Percentiles rank a stretch among this genome's conserved stretches.
phyloP scores from a whole-genome alignment of 2,329 filamentous ascomycete species.

The Aspergillus ustus region DNA sequence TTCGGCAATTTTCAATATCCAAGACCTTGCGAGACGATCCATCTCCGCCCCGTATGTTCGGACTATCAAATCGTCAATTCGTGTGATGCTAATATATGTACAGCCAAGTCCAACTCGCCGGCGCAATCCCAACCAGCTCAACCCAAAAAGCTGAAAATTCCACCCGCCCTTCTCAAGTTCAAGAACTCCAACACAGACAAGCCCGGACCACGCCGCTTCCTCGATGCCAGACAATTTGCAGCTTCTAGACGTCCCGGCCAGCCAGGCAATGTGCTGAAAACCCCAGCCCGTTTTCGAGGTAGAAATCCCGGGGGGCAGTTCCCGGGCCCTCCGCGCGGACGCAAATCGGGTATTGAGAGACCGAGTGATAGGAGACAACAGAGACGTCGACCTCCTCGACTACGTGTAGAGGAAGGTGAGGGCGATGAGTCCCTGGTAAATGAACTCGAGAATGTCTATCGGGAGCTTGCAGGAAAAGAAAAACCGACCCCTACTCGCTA shows the following conservation, averaged over 20 bases:
- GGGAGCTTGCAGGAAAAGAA: conserved; percentile 35
- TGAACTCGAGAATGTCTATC: conserved; percentile 35
- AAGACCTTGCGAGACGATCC: conserved; percentile 23
- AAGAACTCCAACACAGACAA: conserved; percentile 24
- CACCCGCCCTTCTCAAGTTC: conserved; percentile 26
- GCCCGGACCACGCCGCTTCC: conserved; percentile 31
- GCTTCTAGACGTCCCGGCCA: conserved; percentile 33
- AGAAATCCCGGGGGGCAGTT: conserved; percentile 11
- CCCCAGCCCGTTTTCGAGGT: conserved; percentile 30
- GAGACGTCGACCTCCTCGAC: conserved; percentile 13
- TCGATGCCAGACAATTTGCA: conserved; percentile 45
- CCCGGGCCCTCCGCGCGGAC: conserved; percentile 21
- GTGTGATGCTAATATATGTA: conserved; percentile 3
- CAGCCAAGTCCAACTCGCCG: background rate
- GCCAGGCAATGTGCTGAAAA: conserved; percentile 38
- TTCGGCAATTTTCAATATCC: conserved; percentile 35
- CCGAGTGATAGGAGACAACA: conserved; percentile 20
- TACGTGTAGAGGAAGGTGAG: conserved; percentile 28
- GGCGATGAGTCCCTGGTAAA: conserved; percentile 27
- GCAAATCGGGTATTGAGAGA: conserved; percentile 27
- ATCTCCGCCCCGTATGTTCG: conserved; percentile 30
- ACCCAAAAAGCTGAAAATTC: conserved; percentile 18
- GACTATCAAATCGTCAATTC: background rate
- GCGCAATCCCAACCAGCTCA: background rate
- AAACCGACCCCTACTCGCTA: conserved; percentile 41